Base-by-base conservation (phyloP, 2,329 filamentous ascomycete species). In the Ceratocystis cacaofunesta region DNA sequence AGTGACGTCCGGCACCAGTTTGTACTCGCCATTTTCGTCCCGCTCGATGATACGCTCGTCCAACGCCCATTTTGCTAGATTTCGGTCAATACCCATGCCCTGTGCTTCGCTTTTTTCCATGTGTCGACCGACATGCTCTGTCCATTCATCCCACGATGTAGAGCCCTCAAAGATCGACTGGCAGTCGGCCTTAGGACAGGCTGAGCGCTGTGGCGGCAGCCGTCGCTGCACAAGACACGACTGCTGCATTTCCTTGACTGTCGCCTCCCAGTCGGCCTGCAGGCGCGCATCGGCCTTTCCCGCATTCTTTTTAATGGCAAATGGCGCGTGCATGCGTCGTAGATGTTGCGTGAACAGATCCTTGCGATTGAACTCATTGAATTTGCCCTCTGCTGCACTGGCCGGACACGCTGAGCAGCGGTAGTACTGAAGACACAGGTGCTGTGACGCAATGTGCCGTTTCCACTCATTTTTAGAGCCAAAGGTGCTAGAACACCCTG, bases 391-490 rank as follows among this genome's bases (percentile, higher is more conserved):
- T 0, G 76, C 74, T 1, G 77, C 77, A 66, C 75, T 79, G 66
- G 80, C 78, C 0, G 82, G 80, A 67, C 84, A 87, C 1, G 80
- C 77, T 0, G 84, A 86, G 69, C 84, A 87, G 22, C 84, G 80
- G 70, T 86, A 87, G 69, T 82, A 86, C 61, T 82, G 81, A 19
- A 87, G 73, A 69, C 84, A 86, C 25, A 99, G 81, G 75, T 99
- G 94, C 70, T 96, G 90, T 0, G 90, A 95, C 17, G 85, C 83
- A 72, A 96, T 90, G 72, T 99, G 94, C 2, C 92, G 84, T 75
- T 97, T 97, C 92, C 92, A 99, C 74, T 97, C 92, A 72, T 97
- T 96, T 76, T 96, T 97, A 17, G 89, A 92, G 1, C 87, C 86
- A 73, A 97, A 96, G 0, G 85, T 89, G 70, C 90, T 91, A 0